Evolutionary conservation across 768 basidiomycete genomes (phyloP).

Genomic region (Daedaleopsis sinensis): DNA sequence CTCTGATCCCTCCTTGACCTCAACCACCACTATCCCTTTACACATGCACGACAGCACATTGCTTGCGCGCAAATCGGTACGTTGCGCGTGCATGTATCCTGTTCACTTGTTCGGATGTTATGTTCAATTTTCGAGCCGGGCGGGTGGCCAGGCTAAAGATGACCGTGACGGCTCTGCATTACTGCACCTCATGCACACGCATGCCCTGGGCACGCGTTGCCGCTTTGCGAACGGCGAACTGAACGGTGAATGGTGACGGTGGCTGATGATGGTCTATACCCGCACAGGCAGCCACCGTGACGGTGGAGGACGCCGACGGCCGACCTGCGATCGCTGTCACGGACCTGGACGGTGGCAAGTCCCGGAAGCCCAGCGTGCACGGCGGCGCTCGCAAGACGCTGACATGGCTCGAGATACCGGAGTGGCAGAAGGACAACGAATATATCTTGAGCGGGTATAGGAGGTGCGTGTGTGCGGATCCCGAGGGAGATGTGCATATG

Average conservation of each 20-base stretch:
- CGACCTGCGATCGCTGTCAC: constrained; percentile 1
- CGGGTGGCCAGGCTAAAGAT: no score
- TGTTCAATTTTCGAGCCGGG: neutral
- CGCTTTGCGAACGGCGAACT: neutral
- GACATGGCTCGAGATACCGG: constrained; percentile 60
- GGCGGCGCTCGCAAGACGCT: constrained; percentile 31
- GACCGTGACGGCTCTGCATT: no score
- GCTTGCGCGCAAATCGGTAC: neutral
- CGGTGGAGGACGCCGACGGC: constrained; percentile 12
- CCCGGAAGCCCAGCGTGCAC: neutral
- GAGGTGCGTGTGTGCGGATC: constrained; percentile 42
- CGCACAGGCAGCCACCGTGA: constrained; percentile 9
- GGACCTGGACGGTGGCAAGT: neutral
- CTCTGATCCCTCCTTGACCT: neutral
- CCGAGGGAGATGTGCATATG: neutral
- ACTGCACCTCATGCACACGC: neutral
- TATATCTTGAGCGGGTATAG: constrained; percentile 72
- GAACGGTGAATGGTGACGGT: neutral
- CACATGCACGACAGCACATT: neutral
- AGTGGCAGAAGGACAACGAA: constrained; percentile 77
- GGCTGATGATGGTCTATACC: neutral
- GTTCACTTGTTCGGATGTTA: neutral
- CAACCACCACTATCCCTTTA: neutral
- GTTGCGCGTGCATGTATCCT: neutral
- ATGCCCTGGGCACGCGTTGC: neutral